Base-by-base conservation (phyloP, 1,139 yeast species). In the Saccharomyces hybrid region DNA sequence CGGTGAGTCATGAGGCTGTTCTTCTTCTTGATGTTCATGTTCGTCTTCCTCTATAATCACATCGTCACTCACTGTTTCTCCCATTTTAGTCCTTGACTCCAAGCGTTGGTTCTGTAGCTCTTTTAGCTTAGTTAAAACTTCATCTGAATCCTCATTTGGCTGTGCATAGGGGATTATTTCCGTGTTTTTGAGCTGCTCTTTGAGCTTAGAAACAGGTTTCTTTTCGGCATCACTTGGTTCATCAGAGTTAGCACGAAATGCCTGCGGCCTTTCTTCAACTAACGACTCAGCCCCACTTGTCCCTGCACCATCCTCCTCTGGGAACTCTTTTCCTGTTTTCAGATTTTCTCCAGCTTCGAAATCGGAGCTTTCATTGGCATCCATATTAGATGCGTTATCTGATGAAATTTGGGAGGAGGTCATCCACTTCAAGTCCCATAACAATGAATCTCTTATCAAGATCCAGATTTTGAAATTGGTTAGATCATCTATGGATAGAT, bases 391-490 rank as follows among this genome's bases (percentile, higher is more conserved):
- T 16, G 28, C 44, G 8, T 16, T 13, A 20, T 29, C 50, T 5
- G 50, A 34, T 20, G 44, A 38, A 9, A 16, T 25, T 38, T 16
- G 57, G 38, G 9, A 56, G 51, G 42, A 49, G 11, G 46, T 41
- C 14, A 25, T 61, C 32, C 51, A 52, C 52, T 63, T 65, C 52
- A 68, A 53, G 53, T 67, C 70, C 71, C 71, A 67, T 13, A 68
- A 53, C 14, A 68, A 51, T 7, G 71, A 61, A 55, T 69, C 71
- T 34, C 70, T 56, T 46, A 69, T 66, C 38, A 68, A 50, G n/a
- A 66, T 56, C 72, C 72, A 69, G 5, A 60, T 50, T 49, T 69
- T 69, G 46, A 64, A 63, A 51, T 66, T 64, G 13, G 65, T 59
- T 20, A 65, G 47, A 51, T 69, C 72, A 27, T 63, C 66, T 26